Evolutionary conservation across 2,329 filamentous ascomycete species (phyloP), one percentile per base, ranked within the genome.

Genomic region (Amauroascus verrucosus): DNA sequence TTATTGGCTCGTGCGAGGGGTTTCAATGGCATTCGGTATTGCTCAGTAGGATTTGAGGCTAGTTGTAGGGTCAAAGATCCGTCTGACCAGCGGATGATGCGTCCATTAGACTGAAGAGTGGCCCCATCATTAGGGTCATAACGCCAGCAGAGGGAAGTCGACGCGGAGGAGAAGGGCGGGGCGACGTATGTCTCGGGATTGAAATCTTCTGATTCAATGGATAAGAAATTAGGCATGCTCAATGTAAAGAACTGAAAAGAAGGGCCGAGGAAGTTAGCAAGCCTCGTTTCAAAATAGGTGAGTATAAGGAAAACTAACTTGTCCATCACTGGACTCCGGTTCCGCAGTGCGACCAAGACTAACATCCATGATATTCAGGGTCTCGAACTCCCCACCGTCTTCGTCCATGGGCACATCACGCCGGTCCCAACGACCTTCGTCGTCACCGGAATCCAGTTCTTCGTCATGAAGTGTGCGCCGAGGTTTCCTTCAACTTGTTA

Each of bases 61-160:
- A 84, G 72, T 61, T 85, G 82, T 3, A 85, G 70, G 1, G 82
- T 84, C 45, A 84, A 67, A 3, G 79, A 83, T 35, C 82, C 82
- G 61, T 85, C 82, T 16, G 80, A 82, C 82, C 82, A 85, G 57
- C 78, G 76, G 48, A 84, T 73, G 49, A 85, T 73, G 38, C 82
- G 80, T 9, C 81, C 79, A 61, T 84, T 85, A 6, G 81, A 84
- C 63, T 85, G 81, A 13, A 83, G 68, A 35, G 76, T 66, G 3
- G 71, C 67, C 5, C 75, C 74, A 53, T 83, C 71, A 1, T 75
- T 75, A n/a, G 81, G 81, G 45, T 81, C 80, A 61, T 77, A 77
- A 49, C 82, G 78, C 81, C 82, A 84, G 61, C 82, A 80, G 26
- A 84, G 72, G 0, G 82, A 83, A 20, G 78, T 81, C 51, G 81